Evolutionary conservation across 192 early-diverging fungal genomes (phyloP), one percentile per base, ranked within the genome.

Genomic region (Polychytrium aggregatum): DNA sequence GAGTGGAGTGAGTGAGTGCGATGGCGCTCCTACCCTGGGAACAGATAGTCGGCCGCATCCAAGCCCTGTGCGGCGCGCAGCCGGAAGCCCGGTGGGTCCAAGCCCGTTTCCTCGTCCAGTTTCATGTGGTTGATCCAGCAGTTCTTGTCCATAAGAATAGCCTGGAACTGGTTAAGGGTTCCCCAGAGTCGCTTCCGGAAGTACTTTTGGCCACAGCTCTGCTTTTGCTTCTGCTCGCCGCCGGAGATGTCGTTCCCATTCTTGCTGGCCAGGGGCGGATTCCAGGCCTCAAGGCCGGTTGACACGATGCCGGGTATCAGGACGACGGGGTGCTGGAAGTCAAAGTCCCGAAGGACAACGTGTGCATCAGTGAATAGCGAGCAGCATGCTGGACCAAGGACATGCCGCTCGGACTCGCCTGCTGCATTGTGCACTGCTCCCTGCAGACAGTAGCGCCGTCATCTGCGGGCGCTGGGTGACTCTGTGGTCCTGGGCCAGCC

Each of bases 151-250:
- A 90, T 54, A 21, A 92, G 44, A 1, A 94, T 71, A 0, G 88
- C 87, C 29, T 80, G 78, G 58, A 92, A 81, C 85, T 63, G 56
- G 41, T 65, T 67, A 10, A 90, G 81, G 11, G 87, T 79, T 21
- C 87, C 87, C 85, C 84, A 90, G 72, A 93, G 74, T 41, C 86
- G 63, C 60, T 87, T 86, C 50, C 88, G 70, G 60, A 90, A 92
- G 50, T 88, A 92, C 44, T 79, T 82, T 52, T 72, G 59, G 28
- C 84, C 87, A 48, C 86, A 90, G 48, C 74, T 72, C 4, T 4
- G 6, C 31, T 4, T 8, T 11, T 33, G 4, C 6, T 33, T 4
- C 31, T 33, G 6, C 31, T 4, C 11, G 31, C 11, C 6, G 31
- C 6, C 31, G 6, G 31, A 4, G 11, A 33, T 33, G 31, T 33